Evolutionary conservation across 805 yeast species (phyloP), one percentile per base, ranked within the genome.

Genomic region (Wickerhamiella parazyma): DNA sequence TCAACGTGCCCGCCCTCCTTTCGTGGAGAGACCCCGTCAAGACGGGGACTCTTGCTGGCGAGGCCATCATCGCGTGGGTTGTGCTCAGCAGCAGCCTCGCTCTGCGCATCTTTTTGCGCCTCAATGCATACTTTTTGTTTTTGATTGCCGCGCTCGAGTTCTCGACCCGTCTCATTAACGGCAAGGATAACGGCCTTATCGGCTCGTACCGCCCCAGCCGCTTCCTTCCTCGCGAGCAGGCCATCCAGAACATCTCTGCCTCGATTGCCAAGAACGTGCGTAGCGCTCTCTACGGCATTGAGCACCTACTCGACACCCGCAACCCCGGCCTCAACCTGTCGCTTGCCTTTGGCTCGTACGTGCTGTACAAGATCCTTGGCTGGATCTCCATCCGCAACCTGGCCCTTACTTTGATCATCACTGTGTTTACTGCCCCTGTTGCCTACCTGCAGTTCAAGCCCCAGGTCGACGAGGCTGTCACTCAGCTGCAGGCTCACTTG

Each of bases 21-120:
- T 75, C 84, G 49, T 82, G 93, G 94, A 66, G 71, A 51, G 68
- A 79, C 58, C 91, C 96, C 35, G 67, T 71, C 50, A 70, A 71
- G 58, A 78, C 95, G 41, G 95, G 80, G 49, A 76, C 78, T 57
- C 75, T 80, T 36, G 51, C 59, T 9, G 62, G 52, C 37, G 57
- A 58, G 51, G 41, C 55, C 10, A 74, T 85, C 53, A 91, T 80
- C 36, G 68, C 75, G 28, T 67, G 79, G 48, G 57, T 83, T 37
- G 52, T 58, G 26, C 45, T 59, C 41, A 49, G 56, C 34, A 52
- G 51, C 48, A 55, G 57, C 37, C 47, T 51, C 38, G 50, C 59
- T 33, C 48, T 61, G 46, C 56, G 63, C 36, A 45, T 52, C 29
- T 50, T 51, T 21, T 49, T 61, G 48, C 50, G 55, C 33, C 44